Percentiles rank a stretch among this genome's conserved stretches.
phyloP scores from a whole-genome alignment of 129 eudicot species.

The carrot (Daucus carota) region DNA sequence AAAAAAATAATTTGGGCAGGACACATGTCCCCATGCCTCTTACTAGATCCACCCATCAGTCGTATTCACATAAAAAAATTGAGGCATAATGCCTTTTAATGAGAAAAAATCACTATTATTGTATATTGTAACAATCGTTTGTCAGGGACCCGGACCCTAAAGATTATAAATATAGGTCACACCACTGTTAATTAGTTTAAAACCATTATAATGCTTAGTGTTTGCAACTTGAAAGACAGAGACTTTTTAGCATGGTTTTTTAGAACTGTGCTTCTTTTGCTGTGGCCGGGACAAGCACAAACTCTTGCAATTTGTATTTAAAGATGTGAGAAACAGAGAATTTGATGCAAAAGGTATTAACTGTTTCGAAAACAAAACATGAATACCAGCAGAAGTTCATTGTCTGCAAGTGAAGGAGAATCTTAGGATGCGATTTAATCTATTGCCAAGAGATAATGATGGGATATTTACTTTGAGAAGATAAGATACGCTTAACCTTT shows the following conservation, averaged over 20 bases:
- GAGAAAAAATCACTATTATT: too few species aligned
- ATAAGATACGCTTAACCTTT: constrained; percentile 1
- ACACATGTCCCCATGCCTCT: too few species aligned
- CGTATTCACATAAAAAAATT: too few species aligned
- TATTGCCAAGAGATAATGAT: constrained; percentile 6
- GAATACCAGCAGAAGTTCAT: not conserved
- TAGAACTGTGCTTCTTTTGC: not conserved
- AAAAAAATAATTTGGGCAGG: too few species aligned
- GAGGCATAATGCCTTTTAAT: too few species aligned
- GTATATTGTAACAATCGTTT: too few species aligned
- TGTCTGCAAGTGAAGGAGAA: not conserved
- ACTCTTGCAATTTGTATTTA: too few species aligned
- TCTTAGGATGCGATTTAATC: constrained; percentile 10
- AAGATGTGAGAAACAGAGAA: too few species aligned
- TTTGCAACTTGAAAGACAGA: not conserved
- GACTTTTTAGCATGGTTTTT: not conserved
- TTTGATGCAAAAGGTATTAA: too few species aligned
- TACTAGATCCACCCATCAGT: too few species aligned
- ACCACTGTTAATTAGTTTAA: too few species aligned
- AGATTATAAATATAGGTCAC: not conserved
- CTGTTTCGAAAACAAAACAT: constrained; percentile 6
- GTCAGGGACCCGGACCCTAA: too few species aligned
- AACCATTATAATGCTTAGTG: not conserved
- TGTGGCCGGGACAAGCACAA: not conserved
- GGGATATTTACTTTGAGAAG: not conserved